phyloP scores from a whole-genome alignment of 1,139 yeast genomes.

The Debaryomyces robertsiae region DNA sequence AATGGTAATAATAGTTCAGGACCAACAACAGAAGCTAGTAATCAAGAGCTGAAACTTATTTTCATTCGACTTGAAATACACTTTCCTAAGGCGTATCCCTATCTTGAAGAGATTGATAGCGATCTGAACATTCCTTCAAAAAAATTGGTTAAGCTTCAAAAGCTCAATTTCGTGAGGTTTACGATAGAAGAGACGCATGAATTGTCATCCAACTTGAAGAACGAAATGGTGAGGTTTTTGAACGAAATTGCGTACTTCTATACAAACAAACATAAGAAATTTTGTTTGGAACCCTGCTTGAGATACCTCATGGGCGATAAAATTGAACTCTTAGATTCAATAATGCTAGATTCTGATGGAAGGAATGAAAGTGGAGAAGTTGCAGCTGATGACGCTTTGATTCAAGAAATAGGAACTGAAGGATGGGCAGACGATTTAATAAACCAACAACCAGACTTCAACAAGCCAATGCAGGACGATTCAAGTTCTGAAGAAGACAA shows the following conservation, averaged over 20 bases:
- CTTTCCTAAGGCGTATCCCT: constrained; percentile 76
- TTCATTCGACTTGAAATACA: constrained; percentile 68
- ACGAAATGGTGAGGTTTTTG: constrained; percentile 53
- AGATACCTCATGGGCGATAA: constrained; percentile 82
- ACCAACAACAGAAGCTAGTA: constrained; percentile 13
- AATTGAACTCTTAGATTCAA: constrained; percentile 50
- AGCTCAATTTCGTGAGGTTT: constrained; percentile 42
- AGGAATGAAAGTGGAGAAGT: constrained; percentile 25
- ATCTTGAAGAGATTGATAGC: constrained; percentile 47
- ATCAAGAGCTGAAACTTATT: constrained; percentile 54
- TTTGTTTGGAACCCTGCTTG: constrained; percentile 80
- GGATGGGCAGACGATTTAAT: constrained; percentile 51
- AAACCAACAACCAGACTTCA: constrained; percentile 36
- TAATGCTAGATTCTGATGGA: constrained; percentile 26
- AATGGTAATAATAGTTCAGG: constrained; percentile 12
- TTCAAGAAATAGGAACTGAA: constrained; percentile 42
- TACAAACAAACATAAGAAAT: constrained; percentile 56
- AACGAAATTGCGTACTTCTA: constrained; percentile 59
- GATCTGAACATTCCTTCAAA: constrained; percentile 20
- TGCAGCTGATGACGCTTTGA: constrained; percentile 20
- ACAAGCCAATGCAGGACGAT: constrained; percentile 24
- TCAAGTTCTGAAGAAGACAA: constrained; percentile 37
- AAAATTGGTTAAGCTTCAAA: constrained; percentile 25
- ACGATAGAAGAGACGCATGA: constrained; percentile 80
- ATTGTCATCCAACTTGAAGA: constrained; percentile 47